Conservation (phyloP, 2,329 filamentous ascomycete genomes). For the Fusarium sp. region DNA sequence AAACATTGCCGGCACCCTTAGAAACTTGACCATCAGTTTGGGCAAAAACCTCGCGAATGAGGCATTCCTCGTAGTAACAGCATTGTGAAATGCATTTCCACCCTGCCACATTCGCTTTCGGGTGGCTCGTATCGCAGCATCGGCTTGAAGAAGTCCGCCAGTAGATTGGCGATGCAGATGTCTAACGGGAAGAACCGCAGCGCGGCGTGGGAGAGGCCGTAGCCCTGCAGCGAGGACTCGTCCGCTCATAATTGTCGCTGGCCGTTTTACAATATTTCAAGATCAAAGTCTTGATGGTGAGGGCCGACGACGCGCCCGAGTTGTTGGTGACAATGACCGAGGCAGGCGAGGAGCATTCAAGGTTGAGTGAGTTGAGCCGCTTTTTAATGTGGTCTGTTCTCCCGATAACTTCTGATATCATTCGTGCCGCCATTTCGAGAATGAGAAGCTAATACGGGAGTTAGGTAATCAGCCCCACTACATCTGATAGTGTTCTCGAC, state of each 20-base stretch:
- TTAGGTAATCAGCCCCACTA: conserved; percentile 33
- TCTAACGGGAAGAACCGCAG: conserved; percentile 64
- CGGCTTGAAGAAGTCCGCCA: conserved; percentile 74
- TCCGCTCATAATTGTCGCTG: conserved; percentile 47
- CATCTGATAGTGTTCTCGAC: neutral
- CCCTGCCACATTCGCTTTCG: conserved; percentile 78
- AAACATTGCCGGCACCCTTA: conserved; percentile 88
- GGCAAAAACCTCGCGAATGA: conserved; percentile 77
- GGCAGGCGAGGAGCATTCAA: conserved; percentile 34
- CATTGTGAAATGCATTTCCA: conserved; percentile 87
- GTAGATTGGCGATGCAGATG: conserved; percentile 74
- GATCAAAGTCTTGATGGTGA: conserved; percentile 28
- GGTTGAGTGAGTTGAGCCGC: conserved; percentile 14
- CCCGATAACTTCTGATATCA: conserved; percentile 33
- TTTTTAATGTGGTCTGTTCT: conserved; percentile 31
- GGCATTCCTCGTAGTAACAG: conserved; percentile 69
- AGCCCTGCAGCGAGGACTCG: conserved; percentile 73
- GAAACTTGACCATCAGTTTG: conserved; percentile 89
- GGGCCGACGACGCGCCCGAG: conserved; percentile 41
- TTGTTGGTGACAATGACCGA: conserved; percentile 29
- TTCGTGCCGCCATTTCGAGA: conserved; percentile 36
- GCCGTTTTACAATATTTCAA: conserved; percentile 28
- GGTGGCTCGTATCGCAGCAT: conserved; percentile 69
- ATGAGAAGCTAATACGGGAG: conserved; percentile 20
- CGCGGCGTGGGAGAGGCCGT: conserved; percentile 72